These are phyloP conservation scores for Basidioascus undulatus DNA, from an alignment of 768 basidiomycete genomes.

Conservation along the genomic window DNA sequence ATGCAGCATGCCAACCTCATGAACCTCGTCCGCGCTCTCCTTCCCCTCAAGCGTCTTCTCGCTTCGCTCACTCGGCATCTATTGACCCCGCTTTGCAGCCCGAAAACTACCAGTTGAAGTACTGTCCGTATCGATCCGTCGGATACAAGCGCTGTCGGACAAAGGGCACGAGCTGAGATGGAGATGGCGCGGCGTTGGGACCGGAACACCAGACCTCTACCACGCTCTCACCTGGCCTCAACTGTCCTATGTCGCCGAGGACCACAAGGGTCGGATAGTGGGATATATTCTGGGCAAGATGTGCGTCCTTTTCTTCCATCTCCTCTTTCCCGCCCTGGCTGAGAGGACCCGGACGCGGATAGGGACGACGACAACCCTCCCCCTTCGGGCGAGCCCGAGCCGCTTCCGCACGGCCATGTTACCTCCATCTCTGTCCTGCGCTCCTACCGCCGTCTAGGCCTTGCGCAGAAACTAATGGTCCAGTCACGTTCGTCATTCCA, in stretches of 20 bases:
- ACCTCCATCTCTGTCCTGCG: conserved; percentile 88
- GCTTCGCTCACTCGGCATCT: neutral
- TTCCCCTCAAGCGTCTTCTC: neutral
- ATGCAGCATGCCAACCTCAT: conserved; percentile 89
- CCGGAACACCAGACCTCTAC: conserved; percentile 42
- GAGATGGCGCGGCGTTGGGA: neutral
- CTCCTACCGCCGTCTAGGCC: conserved; percentile 66
- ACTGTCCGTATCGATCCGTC: conserved; percentile 3
- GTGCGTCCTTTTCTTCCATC: conserved; percentile 23
- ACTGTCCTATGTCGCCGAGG: conserved; percentile 78
- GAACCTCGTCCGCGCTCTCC: conserved; percentile 32
- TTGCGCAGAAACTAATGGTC: conserved; percentile 84
- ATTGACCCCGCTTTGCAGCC: neutral
- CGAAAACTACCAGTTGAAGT: conserved; percentile 12
- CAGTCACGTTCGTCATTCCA: conserved; percentile 50
- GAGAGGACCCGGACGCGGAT: neutral
- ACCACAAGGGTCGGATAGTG: conserved; percentile 65
- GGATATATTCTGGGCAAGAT: conserved; percentile 94
- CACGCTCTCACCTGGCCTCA: conserved; percentile 82
- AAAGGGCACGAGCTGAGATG: no score
- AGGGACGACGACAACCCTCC: conserved; percentile 37
- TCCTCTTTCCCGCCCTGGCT: neutral
- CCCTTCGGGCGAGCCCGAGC: conserved; percentile 30
- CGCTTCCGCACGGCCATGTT: conserved; percentile 82
- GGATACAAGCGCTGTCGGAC: no score